Conservation (phyloP, 306 rosid species). For the Cucumis cinereus region DNA sequence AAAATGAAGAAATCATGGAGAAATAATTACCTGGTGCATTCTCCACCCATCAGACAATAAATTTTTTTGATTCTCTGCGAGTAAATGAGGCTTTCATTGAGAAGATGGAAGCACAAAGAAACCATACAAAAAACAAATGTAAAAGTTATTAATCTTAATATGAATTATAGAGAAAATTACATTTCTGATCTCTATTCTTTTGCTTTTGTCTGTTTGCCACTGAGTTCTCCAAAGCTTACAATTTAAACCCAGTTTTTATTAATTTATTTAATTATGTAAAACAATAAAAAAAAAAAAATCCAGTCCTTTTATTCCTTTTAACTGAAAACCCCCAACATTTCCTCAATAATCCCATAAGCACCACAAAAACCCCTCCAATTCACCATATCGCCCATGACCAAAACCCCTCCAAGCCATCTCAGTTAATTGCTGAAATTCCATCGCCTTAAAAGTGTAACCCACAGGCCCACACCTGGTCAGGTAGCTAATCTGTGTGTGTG, state of each 20-base stretch:
- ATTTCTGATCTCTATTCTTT: background rate
- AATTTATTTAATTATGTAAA: background rate
- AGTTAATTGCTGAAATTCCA: no score
- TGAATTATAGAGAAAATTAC: conserved; percentile 1
- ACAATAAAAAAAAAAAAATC: background rate
- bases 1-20: conserved; percentile 1
- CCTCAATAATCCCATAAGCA: background rate
- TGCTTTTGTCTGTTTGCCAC: background rate
- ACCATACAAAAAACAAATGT: background rate
- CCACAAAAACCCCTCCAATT: background rate
- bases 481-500: no score
- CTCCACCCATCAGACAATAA: conserved; percentile 84
- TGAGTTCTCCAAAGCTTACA: background rate
- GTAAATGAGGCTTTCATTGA: background rate
- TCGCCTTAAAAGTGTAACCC: no score
- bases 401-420: background rate
- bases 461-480: no score
- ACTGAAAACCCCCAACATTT: background rate
- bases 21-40: conserved; percentile 59
- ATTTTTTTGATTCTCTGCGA: conserved; percentile 81
- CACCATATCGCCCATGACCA: background rate
- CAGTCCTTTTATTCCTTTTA: background rate
- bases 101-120: background rate
- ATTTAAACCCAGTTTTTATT: background rate
- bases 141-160: background rate